Percentiles rank a stretch among this genome's conserved stretches.
These are phyloP conservation scores for Gonium pectorale DNA, from an alignment of 139 green algal species.

Conservation along the genomic window DNA sequence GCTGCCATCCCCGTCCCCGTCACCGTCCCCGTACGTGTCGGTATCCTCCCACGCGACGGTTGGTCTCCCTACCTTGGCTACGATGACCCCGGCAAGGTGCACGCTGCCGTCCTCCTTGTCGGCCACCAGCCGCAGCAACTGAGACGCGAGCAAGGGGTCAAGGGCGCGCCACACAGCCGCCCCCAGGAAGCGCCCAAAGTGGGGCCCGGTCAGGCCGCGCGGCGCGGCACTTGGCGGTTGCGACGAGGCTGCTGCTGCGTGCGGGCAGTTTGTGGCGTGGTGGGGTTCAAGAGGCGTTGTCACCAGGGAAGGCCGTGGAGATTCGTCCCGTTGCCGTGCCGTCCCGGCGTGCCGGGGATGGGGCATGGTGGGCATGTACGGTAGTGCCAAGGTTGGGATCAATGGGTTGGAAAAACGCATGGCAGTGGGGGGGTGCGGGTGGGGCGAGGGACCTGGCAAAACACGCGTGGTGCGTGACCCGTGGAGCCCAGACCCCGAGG, in stretches of 20 bases:
- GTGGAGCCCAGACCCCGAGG: too few species aligned
- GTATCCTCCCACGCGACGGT: background rate
- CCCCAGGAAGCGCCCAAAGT: background rate
- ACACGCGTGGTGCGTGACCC: background rate
- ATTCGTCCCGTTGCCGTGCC: too few species aligned
- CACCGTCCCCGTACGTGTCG: too few species aligned
- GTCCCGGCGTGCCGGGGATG: too few species aligned
- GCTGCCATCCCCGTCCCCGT: background rate
- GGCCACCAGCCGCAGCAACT: background rate
- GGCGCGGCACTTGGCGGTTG: too few species aligned
- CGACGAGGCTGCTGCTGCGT: background rate
- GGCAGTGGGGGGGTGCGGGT: background rate
- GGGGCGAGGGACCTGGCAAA: background rate
- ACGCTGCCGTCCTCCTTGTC: background rate
- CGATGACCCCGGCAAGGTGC: constrained; percentile 14
- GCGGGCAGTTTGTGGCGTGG: background rate
- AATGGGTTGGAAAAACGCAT: background rate
- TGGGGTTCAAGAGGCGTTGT: background rate
- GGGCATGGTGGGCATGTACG: too few species aligned
- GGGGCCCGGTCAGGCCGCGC: background rate
- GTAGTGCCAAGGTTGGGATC: too few species aligned
- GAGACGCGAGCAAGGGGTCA: background rate
- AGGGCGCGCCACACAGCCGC: background rate
- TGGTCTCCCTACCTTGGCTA: constrained; percentile 3
- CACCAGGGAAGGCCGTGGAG: background rate